phyloP scores from a whole-genome alignment of 495 filamentous ascomycete species.

The Tuber aestivum region DNA sequence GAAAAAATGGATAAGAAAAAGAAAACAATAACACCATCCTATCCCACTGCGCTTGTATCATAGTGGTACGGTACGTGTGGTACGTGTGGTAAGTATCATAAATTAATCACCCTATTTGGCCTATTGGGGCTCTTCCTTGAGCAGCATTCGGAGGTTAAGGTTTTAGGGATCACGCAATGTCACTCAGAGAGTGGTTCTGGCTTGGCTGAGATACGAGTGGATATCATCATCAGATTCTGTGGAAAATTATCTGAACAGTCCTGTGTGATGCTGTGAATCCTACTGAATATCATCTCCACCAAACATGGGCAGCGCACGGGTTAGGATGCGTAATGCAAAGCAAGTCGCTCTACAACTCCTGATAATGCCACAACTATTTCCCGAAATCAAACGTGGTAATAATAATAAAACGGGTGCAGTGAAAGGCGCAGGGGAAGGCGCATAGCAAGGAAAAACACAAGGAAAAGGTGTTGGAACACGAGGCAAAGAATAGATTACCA shows the following conservation, averaged over 20 bases:
- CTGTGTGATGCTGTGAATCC: not conserved
- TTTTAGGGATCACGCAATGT: not conserved
- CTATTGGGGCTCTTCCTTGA: not conserved
- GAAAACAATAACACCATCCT: not conserved
- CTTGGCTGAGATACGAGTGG: not conserved
- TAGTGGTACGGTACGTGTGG: too few species aligned
- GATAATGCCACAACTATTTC: not conserved
- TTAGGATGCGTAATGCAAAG: not conserved
- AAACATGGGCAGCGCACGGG: not conserved
- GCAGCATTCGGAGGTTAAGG: not conserved
- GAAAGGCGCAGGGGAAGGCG: not conserved
- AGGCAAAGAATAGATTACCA: not conserved
- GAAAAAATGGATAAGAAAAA: not conserved
- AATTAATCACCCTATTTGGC: not conserved
- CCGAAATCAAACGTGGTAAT: not conserved
- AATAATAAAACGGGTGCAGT: not conserved
- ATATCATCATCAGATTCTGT: not conserved
- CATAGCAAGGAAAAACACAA: not conserved
- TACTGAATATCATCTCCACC: not conserved
- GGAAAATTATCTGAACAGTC: not conserved
- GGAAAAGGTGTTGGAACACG: not conserved
- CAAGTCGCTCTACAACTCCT: constrained; percentile 5
- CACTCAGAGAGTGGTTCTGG: not conserved
- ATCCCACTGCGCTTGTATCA: not conserved
- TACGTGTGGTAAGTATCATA: too few species aligned